These are phyloP conservation scores for Stygiomarasmius scandens DNA, from an alignment of 1,284 basidiomycete genomes.

Conservation along the genomic window DNA sequence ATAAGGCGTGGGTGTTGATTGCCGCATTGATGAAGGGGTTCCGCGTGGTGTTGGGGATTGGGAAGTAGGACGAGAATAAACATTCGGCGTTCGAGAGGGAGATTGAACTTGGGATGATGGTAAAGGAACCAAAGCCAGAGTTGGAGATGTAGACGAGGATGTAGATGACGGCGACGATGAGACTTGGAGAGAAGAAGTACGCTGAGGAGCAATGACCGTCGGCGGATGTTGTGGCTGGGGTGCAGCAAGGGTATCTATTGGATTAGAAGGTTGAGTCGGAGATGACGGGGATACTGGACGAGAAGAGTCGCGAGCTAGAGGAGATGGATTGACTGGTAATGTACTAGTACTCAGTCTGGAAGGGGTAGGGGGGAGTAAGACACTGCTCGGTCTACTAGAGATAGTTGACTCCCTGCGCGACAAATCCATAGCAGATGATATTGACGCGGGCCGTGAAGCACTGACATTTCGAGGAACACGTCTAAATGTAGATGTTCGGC, in stretches of 20 bases:
- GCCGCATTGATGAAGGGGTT: neutral
- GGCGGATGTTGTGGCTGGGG: constrained; percentile 15
- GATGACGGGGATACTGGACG: constrained; percentile 6
- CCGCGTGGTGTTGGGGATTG: neutral
- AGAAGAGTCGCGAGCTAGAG: constrained; percentile 5
- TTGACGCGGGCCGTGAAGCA: constrained; percentile 27
- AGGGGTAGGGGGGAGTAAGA: constrained; percentile 11
- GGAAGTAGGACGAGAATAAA: constrained; percentile 20
- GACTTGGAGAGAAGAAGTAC: constrained; percentile 17
- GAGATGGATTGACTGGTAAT: constrained; percentile 11
- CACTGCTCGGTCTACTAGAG: neutral
- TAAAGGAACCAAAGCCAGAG: constrained; percentile 24
- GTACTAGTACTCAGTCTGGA: neutral
- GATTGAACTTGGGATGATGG: constrained; percentile 34
- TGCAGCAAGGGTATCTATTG: neutral
- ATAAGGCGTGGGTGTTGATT: constrained; percentile 53
- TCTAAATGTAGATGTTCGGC: constrained; percentile 61
- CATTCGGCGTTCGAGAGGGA: constrained; percentile 25
- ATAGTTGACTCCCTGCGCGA: neutral
- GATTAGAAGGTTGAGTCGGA: constrained; percentile 6
- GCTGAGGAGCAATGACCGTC: constrained; percentile 2
- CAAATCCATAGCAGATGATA: constrained; percentile 25
- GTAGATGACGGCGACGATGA: constrained; percentile 19
- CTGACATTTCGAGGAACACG: constrained; percentile 48
- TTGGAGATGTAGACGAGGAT: constrained; percentile 22